Conservation (phyloP, 805 yeast species). For the Candida silvatica region DNA sequence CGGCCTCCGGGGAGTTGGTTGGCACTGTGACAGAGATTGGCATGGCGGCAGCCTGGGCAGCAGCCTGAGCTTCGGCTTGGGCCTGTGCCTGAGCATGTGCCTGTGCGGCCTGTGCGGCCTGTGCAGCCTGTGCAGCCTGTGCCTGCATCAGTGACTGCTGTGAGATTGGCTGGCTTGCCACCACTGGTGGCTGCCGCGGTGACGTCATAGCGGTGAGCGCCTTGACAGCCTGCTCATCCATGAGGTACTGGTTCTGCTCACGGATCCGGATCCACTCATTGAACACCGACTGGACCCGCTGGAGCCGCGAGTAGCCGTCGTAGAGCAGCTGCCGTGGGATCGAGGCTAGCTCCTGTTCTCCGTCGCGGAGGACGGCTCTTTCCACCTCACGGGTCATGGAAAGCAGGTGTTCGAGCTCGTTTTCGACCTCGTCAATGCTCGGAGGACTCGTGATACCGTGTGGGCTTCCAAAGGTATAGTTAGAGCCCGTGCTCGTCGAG, state of each 20-base stretch:
- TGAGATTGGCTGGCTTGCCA: too few species aligned
- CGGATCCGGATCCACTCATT: slow-evolving; percentile 1
- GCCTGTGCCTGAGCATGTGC: too few species aligned
- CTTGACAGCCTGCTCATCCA: slow-evolving; percentile 22
- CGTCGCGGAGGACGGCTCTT: too few species aligned
- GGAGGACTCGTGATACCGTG: not conserved
- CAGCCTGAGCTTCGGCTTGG: too few species aligned
- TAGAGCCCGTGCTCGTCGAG: not conserved
- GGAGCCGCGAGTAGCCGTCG: slow-evolving; percentile 1
- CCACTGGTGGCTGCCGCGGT: too few species aligned
- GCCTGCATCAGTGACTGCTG: too few species aligned
- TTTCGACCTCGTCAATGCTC: not conserved
- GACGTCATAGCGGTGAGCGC: slow-evolving; percentile 21
- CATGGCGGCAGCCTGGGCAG: too few species aligned
- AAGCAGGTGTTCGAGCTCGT: not conserved
- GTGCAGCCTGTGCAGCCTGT: too few species aligned
- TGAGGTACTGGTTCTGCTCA: slow-evolving; percentile 6
- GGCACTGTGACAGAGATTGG: too few species aligned
- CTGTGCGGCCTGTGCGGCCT: too few species aligned
- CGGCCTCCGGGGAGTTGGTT: too few species aligned
- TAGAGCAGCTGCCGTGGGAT: slow-evolving; percentile 1
- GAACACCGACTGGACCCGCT: not conserved
- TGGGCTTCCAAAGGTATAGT: not conserved
- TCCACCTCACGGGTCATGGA: not conserved
- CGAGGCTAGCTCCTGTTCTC: too few species aligned